Conservation (phyloP, 2,329 filamentous ascomycete genomes). For the Fusarium pilosicola region DNA sequence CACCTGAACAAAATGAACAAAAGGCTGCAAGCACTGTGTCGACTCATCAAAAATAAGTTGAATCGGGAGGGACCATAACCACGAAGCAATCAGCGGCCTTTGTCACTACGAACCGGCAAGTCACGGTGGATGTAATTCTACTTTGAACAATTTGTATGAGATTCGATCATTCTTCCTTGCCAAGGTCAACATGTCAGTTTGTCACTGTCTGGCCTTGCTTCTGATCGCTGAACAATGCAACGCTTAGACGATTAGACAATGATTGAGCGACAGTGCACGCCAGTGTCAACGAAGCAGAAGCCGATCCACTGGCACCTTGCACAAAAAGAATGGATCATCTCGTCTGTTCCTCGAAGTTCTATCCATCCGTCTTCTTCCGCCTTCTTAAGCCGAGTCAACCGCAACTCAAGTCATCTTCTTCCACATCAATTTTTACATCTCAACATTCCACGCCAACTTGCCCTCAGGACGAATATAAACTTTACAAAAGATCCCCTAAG, state of each 20-base stretch:
- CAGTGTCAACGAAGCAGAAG: not conserved
- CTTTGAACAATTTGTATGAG: no score
- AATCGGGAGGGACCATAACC: fast-evolving
- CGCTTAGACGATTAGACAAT: no score
- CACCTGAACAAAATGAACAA: no score
- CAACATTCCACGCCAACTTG: no score
- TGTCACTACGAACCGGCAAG: fast-evolving
- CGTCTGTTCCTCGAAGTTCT: not conserved
- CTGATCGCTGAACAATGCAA: no score
- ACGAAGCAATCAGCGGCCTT: no score
- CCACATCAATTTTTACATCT: not conserved
- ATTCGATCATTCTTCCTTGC: no score
- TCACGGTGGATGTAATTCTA: no score
- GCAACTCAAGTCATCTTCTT: not conserved
- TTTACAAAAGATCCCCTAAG: not conserved
- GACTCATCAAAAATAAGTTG: no score
- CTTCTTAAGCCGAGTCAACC: not conserved
- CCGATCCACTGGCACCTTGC: not conserved
- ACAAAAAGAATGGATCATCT: not conserved
- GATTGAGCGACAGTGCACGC: not conserved
- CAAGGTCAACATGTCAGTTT: fast-evolving
- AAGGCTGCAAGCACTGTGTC: no score
- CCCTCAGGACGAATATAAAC: not conserved
- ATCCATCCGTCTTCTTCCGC: no score
- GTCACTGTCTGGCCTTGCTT: no score